A percentile compares a stretch with the other conserved stretches of the same genome.
Conservation (phyloP, 257 asterid genomes). For the Paraleonurus japonicus region DNA sequence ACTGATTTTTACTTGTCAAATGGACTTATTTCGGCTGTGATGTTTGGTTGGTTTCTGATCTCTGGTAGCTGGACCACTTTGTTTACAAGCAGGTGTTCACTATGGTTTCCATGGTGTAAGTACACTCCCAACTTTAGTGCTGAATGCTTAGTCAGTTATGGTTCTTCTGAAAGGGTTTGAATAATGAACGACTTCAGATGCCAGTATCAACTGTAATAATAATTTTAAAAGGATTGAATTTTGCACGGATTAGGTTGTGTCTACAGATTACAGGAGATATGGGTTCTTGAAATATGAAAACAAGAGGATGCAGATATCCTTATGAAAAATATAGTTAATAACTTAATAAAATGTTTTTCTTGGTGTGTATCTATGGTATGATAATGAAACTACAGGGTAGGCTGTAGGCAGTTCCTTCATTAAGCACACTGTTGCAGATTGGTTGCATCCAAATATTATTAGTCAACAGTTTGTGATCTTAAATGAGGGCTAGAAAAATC, state of each 20-base stretch:
- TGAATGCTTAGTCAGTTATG: neutral
- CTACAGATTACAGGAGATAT: conserved; percentile 1
- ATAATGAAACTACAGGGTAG: neutral
- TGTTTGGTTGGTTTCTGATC: conserved; percentile 15
- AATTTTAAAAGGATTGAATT: neutral
- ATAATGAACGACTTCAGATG: neutral
- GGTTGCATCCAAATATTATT: neutral
- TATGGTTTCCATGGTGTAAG: neutral
- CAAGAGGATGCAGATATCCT: neutral
- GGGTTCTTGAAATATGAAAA: conserved; percentile 21
- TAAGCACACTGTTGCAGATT: neutral
- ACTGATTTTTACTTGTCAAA: conserved; percentile 3
- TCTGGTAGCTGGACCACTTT: neutral
- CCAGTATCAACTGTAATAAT: neutral
- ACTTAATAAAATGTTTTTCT: neutral
- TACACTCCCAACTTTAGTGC: neutral
- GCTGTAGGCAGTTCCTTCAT: conserved; percentile 6
- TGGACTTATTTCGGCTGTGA: conserved; percentile 6
- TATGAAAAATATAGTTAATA: neutral
- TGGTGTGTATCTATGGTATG: neutral
- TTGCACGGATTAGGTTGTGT: conserved; percentile 1
- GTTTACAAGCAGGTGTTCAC: neutral
- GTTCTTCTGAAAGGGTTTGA: neutral
- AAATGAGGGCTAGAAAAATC: neutral
- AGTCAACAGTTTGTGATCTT: neutral